A percentile compares a stretch with the other conserved stretches of the same genome.
Conservation (phyloP, 2,329 filamentous ascomycete genomes). For the Plectosphaerella cucumerina region DNA sequence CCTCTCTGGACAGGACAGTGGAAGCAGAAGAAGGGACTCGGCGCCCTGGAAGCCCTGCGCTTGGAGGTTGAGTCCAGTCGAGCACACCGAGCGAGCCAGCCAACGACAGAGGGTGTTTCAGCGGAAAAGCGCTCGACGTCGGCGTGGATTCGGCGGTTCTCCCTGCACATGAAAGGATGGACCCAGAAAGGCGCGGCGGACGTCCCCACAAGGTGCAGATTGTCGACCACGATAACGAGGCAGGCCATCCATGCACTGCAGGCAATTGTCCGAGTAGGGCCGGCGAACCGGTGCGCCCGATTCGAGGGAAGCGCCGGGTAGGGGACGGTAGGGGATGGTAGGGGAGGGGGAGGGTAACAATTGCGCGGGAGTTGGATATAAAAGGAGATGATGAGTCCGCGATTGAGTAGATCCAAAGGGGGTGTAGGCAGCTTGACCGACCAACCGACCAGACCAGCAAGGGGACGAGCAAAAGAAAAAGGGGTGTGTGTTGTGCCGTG, state of each 20-base stretch:
- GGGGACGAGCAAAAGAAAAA: not conserved
- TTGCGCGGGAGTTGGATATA: not conserved
- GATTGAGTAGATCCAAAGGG: no score
- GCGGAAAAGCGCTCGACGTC: conserved; percentile 8
- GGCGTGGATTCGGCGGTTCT: conserved; percentile 17
- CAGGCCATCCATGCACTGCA: conserved; percentile 11
- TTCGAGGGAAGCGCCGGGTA: conserved; percentile 1
- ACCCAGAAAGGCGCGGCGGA: conserved; percentile 19
- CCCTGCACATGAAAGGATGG: not conserved
- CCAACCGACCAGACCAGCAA: no score
- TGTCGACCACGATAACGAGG: conserved; percentile 6
- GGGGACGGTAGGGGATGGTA: not conserved
- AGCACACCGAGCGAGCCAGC: no score
- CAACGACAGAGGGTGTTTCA: conserved; percentile 1
- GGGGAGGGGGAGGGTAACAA: not conserved
- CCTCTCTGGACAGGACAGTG: no score
- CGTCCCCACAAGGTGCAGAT: conserved; percentile 22
- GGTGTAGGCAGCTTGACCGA: not conserved
- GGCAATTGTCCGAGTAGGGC: conserved; percentile 21
- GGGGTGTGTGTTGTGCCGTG: not conserved
- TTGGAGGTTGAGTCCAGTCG: no score
- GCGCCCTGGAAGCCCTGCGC: no score
- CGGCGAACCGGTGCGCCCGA: conserved; percentile 8
- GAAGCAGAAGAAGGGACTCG: no score
- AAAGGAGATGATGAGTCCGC: not conserved